Base-by-base conservation (phyloP, 78 protist species). In the Speleostelium caveatum region DNA sequence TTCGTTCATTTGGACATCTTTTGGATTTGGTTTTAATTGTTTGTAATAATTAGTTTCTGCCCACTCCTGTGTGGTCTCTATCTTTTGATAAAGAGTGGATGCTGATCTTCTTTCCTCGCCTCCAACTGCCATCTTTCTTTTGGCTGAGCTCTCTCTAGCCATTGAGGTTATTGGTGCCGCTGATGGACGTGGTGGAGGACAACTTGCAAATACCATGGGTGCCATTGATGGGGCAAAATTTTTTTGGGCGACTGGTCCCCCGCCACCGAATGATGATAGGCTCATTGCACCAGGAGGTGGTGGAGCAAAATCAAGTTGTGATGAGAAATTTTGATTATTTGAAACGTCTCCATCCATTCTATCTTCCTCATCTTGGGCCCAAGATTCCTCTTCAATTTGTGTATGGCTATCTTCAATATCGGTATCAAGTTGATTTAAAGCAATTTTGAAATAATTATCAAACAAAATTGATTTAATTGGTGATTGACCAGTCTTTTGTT, bases 31-130 rank as follows among this genome's bases (percentile, higher is more conserved):
- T 12, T 73, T 68, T 16, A 72, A 30, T 24, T 39, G 59, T 42
- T 86, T 71, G 17, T 86, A 86, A 53, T 86, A 86, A 69, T 86
- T n/a, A 30, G 86, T 86, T 42, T 86, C 93, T 0, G 93, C 93
- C 30, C 30, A 86, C 24, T 86, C 93, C 32, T 86, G 66, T 21
- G 87, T 76, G 45, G 71, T 86, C 42, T 76, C 86, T 32, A 76
- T 86, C n/a, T 45, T 33, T 58, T 72, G 45, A 26, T 73, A 86
- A 24, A 86, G 8, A 49, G 41, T 55, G n/a, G 41, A 28, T n/a
- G 85, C 62, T 12, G 63, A 55, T 38, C 78, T 51, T 16, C n/a
- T 33, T 5, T 0, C 45, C 8, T 41, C 3, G 3, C 21, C 76
- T 69, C 61, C 39, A 16, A 55, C 65, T 59, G 73, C 59, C 1